These are phyloP conservation scores for Penicillium bialowiezense DNA, from an alignment of 495 filamentous ascomycete genomes.

Conservation along the genomic window DNA sequence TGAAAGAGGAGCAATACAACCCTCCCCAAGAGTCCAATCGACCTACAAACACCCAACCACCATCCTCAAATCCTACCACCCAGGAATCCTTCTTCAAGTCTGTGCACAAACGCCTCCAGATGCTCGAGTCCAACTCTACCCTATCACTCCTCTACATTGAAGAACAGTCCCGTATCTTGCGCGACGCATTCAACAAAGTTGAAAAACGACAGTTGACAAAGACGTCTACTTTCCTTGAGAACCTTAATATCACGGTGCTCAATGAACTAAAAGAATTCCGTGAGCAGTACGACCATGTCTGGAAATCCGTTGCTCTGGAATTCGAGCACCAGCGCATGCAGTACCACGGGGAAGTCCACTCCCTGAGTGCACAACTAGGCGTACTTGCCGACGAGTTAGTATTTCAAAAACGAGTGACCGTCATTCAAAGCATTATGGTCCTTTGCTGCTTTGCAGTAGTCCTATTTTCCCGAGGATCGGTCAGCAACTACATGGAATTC, in stretches of 20 bases:
- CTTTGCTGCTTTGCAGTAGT: slow-evolving; percentile 84
- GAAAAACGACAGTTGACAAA: slow-evolving; percentile 85
- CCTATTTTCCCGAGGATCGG: slow-evolving; percentile 62
- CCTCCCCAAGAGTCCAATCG: slow-evolving; percentile 40
- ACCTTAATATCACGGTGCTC: slow-evolving; percentile 83
- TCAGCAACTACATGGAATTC: slow-evolving; percentile 51
- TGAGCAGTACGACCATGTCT: slow-evolving; percentile 90
- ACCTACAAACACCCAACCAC: slow-evolving; percentile 51
- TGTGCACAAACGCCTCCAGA: slow-evolving; percentile 84
- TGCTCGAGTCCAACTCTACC: slow-evolving; percentile 88
- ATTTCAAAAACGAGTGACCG: slow-evolving; percentile 92
- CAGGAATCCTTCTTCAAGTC: slow-evolving; percentile 98
- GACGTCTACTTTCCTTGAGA: slow-evolving; percentile 76
- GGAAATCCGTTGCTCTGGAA: slow-evolving; percentile 90
- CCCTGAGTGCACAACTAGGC: slow-evolving; percentile 75
- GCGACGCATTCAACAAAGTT: slow-evolving; percentile 86
- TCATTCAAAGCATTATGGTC: slow-evolving; percentile 82
- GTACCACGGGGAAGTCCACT: slow-evolving; percentile 74
- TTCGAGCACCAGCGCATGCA: slow-evolving; percentile 83
- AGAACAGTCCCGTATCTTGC: slow-evolving; percentile 86
- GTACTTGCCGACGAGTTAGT: slow-evolving; percentile 91
- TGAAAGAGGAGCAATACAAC: slow-evolving; percentile 33
- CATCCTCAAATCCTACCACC: slow-evolving; percentile 70
- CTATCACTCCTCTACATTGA: slow-evolving; percentile 95
- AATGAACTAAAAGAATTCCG: slow-evolving; percentile 76